phyloP scores from a whole-genome alignment of 768 basidiomycete species.

The Glaciozyma martinii region DNA sequence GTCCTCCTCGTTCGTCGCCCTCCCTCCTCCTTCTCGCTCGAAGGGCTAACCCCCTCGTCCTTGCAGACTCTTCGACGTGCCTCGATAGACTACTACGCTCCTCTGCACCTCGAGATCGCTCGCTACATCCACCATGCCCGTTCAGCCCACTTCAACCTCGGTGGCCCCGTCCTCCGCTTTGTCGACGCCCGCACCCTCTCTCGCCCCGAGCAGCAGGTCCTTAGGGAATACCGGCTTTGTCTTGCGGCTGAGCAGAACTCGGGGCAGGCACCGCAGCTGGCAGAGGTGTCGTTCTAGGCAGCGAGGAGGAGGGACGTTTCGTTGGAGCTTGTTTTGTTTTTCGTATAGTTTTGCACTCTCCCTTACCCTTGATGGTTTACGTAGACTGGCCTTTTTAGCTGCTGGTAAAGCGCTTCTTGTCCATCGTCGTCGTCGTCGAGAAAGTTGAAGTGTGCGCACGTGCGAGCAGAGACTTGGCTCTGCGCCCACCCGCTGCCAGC shows the following conservation, averaged over 20 bases:
- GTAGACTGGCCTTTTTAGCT: no score
- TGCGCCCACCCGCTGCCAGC: neutral
- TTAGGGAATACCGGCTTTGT: conserved; percentile 13
- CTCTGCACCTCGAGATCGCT: conserved; percentile 84
- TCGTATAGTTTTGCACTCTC: neutral
- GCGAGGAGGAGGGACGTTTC: neutral
- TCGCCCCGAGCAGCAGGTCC: conserved; percentile 12
- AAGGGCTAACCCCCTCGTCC: no score
- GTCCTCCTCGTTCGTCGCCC: conserved; percentile 66
- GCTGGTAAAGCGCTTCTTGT: no score
- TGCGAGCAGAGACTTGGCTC: neutral
- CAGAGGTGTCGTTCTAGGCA: neutral
- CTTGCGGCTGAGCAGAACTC: no score
- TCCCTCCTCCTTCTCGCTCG: neutral
- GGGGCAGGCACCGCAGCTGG: neutral
- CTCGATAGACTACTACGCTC: conserved; percentile 86
- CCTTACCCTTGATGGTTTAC: no score
- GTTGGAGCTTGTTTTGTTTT: neutral
- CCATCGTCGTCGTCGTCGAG: no score
- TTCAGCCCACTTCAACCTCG: conserved; percentile 45
- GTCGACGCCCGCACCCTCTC: conserved; percentile 14
- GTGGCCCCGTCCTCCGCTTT: conserved; percentile 57
- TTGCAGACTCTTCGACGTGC: conserved; percentile 84
- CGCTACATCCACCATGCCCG: conserved; percentile 66
- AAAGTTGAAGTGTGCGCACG: no score